These are phyloP conservation scores for Rhynchospora tenuis DNA, from an alignment of 176 grass and related monocot species.

Conservation along the genomic window DNA sequence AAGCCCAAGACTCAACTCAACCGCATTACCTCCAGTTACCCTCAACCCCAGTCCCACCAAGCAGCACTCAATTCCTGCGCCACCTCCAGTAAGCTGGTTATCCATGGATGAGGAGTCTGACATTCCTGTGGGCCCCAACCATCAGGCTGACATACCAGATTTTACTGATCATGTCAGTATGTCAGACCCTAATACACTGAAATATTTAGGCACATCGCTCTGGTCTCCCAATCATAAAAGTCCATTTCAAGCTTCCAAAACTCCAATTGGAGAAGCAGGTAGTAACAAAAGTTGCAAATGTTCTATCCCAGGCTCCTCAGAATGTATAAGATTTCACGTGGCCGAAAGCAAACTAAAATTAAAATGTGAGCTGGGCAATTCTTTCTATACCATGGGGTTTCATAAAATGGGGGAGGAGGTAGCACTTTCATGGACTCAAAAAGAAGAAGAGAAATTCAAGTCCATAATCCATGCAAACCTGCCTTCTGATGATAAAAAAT, in stretches of 20 bases:
- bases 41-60: neutral
- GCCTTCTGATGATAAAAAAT: conserved; percentile 35
- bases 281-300: conserved; percentile 25
- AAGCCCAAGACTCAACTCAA: neutral
- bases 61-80: neutral
- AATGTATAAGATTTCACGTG: conserved; percentile 49
- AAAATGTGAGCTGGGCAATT: conserved; percentile 42
- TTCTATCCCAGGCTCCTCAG: conserved; percentile 29
- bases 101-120: conserved; percentile 16
- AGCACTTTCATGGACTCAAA: conserved; percentile 70
- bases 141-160: conserved; percentile 14
- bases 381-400: conserved; percentile 70
- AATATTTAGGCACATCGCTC: conserved; percentile 8
- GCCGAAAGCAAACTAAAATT: conserved; percentile 41
- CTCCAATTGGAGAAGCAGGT: conserved; percentile 1
- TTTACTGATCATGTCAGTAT: neutral
- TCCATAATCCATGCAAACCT: conserved; percentile 29
- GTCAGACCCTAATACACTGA: neutral
- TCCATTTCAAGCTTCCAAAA: neutral
- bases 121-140: conserved; percentile 6
- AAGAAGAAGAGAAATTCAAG: conserved; percentile 67
- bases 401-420: conserved; percentile 81
- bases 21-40: conserved; percentile 3
- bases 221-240: conserved; percentile 6
- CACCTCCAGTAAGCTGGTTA: neutral